These are phyloP conservation scores for Arabis hirsuta DNA, from an alignment of 345 rosid species.

Conservation along the genomic window DNA sequence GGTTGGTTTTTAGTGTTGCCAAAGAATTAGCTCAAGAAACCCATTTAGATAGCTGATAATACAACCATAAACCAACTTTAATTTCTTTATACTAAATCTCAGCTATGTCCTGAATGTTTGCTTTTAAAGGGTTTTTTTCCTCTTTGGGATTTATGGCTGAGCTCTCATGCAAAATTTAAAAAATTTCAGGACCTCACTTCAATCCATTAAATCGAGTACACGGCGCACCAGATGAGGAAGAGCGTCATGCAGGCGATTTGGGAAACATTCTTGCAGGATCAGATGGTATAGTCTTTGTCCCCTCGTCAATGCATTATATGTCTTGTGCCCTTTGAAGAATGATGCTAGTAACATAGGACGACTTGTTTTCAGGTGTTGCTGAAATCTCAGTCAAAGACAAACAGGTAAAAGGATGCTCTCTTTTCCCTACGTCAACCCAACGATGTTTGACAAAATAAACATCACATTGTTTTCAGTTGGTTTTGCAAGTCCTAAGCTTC, in stretches of 20 bases:
- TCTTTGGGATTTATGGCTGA: neutral
- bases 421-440: neutral
- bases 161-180: neutral
- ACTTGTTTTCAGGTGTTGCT: constrained; percentile 74
- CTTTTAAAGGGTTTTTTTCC: neutral
- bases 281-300: constrained; percentile 56
- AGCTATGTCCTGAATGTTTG: neutral
- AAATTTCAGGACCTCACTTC: constrained; percentile 80
- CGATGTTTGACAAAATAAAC: neutral
- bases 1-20: neutral
- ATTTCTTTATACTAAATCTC: neutral
- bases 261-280: constrained; percentile 82
- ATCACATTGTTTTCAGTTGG: neutral
- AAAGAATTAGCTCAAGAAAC: constrained; percentile 2
- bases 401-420: constrained; percentile 48
- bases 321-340: neutral
- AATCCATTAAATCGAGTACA: constrained; percentile 85
- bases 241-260: constrained; percentile 96
- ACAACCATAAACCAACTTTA: neutral
- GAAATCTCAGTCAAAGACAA: constrained; percentile 70
- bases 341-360: constrained; percentile 17
- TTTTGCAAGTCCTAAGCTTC: constrained; percentile 15
- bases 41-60: constrained; percentile 9
- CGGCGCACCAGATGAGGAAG: constrained; percentile 70
- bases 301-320: neutral